Base-by-base conservation (phyloP, 441 rosid genomes). In the Corymbia citriodora region DNA sequence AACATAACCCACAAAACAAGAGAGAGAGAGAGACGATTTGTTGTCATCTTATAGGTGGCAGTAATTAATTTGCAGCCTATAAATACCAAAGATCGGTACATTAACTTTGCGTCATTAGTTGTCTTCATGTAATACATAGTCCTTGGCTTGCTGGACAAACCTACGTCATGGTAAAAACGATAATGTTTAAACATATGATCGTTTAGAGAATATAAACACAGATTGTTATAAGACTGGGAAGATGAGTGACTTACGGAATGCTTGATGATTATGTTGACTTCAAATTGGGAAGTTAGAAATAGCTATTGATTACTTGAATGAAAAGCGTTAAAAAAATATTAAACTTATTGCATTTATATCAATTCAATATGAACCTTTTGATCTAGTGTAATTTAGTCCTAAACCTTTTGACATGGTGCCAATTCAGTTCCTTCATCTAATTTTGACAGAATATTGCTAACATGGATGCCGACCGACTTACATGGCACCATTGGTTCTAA, bases 401-500 rank as follows among this genome's bases (percentile, higher is more conserved):
- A 25, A 25, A 59, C 0, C 5, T 1, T 59, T 59, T 59, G 0
- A 59, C 25, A 25, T 59, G 0, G 11, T 0, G 0, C 25, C 65
- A 25, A 59, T 59, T 59, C n/a, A 59, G 0, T 59, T 59, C 7
- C 25, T 0, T 1, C 0, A 0, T 0, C 0, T 6, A 59, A 59
- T 25, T 59, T 25, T 59, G 14, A 13, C n/a, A 0, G 1, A 0
- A 55, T 19, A 8, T 59, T 13, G 0, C 25, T 59, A 3, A 25
- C 7, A 2, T 25, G 3, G n/a, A 59, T 25, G 10, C 0, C 0
- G 0, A 1, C 0, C 0, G 3, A 3, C 7, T 59, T 59, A 59
- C 0, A 0, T 59, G n/a, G 7, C 65, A 59, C 0, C 0, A 0
- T 0, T 16, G 25, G 0, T 0, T 23, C 3, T 0, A 1, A 10